Evolutionary conservation across 2,329 filamentous ascomycete genomes (phyloP).

Genomic region (Endoconidiophora polonica): DNA sequence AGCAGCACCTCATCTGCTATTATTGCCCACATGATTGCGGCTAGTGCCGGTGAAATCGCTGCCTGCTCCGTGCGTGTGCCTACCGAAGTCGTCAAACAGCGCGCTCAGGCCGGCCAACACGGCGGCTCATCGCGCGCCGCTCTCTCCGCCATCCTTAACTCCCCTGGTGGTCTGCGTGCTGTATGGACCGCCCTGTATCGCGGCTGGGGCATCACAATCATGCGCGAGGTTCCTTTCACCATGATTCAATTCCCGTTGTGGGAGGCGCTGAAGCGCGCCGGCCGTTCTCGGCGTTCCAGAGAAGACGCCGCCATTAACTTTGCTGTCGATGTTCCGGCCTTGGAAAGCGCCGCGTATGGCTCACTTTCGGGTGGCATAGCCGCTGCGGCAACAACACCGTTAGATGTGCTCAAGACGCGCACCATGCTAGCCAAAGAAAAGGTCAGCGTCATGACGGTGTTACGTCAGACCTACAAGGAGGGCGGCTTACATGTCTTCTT

Average conservation of each 20-base stretch:
- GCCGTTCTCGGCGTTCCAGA: constrained; percentile 26
- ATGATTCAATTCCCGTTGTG: constrained; percentile 94
- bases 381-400: constrained; percentile 73
- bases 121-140: constrained; percentile 51
- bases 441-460: constrained; percentile 40
- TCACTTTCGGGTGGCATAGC: constrained; percentile 71
- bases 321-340: constrained; percentile 40
- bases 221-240: constrained; percentile 93
- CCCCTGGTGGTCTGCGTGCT: constrained; percentile 27
- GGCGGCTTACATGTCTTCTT: constrained; percentile 56
- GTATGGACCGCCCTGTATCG: constrained; percentile 79
- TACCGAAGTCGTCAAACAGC: constrained; percentile 93
- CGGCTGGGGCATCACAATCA: constrained; percentile 81
- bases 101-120: constrained; percentile 76
- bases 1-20: constrained; percentile 15
- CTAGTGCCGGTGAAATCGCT: constrained; percentile 72
- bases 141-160: constrained; percentile 48
- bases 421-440: constrained; percentile 74
- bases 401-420: constrained; percentile 92
- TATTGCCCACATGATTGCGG: constrained; percentile 59
- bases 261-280: constrained; percentile 75
- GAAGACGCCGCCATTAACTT: constrained; percentile 5
- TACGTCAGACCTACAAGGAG: constrained; percentile 46
- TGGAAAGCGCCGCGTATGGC: constrained; percentile 73
- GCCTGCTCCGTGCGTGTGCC: constrained; percentile 87